Base-by-base conservation (phyloP, 2,329 filamentous ascomycete species). In the Verticillium tricorpus region DNA sequence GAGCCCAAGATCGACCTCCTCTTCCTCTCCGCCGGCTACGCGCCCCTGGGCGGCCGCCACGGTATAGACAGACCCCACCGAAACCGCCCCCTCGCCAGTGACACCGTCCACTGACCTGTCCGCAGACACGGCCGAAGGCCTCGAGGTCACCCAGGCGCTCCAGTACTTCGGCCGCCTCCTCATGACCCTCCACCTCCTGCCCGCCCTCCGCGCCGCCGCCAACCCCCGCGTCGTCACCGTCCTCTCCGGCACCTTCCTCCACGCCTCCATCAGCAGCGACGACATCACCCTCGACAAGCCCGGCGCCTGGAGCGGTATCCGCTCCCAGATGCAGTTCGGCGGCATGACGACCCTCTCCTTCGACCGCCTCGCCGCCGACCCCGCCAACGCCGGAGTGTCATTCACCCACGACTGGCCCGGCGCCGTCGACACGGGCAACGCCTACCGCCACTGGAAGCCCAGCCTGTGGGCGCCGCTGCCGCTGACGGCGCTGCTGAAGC, bases 81-180 rank as follows among this genome's bases (percentile, higher is more conserved):
- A 32, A 6, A 52, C 2, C n/a, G n/a, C 28, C 17, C 14, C 14
- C 6, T 25, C 8, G 15, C 50, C 31, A 28, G 8, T 19, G 15
- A 25, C n/a, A 25, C 25, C 34, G 7, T 11, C 25, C 40, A 58
- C 55, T 57, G 39, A 50, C 35, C 25, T 34, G 17, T 22, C 9
- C 31, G 8, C 45, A 66, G 78, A 78, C 57, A 80, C 76, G 0
- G 1, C 67, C 2, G 80, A 82, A 63, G 80, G 78, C 0, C 4
- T 80, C 1, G 78, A 80, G n/a, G 69, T 75, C 34, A 68, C 68
- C 1, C 76, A 77, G 40, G 73, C 67, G 12, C 66, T 82, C 28
- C 69, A 70, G 40, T 80, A 78, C 67, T 81, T 81, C 71, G 72
- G 74, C 2, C 75, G 79, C 5, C 73, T 80, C n/a, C 68, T 77